These are phyloP conservation scores for Hsuehochloa calcarea DNA, from an alignment of 176 grass and related monocot species.

Conservation along the genomic window DNA sequence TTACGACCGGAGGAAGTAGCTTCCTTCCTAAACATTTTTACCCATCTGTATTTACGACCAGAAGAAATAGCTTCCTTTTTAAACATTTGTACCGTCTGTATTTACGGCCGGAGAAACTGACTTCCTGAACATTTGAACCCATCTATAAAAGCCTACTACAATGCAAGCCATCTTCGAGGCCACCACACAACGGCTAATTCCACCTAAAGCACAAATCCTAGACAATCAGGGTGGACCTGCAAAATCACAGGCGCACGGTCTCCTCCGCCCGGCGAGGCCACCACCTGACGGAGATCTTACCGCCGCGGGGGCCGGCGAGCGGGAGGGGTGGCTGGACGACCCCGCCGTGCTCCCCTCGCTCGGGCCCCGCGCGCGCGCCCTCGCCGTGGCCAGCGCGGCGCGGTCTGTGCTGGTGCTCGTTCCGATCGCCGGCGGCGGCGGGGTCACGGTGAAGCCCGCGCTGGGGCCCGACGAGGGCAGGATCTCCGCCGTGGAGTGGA, in stretches of 20 bases:
- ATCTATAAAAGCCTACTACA: too few relatives aligned
- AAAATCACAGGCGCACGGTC: background rate
- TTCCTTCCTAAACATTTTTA: too few relatives aligned
- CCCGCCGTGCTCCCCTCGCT: conserved; percentile 60
- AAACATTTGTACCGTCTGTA: too few relatives aligned
- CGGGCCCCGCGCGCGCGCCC: conserved; percentile 39
- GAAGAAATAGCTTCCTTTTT: too few relatives aligned
- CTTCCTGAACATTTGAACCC: too few relatives aligned
- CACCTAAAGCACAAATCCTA: too few relatives aligned
- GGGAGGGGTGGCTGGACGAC: conserved; percentile 86
- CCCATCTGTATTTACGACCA: too few relatives aligned
- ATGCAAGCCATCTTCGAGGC: too few relatives aligned
- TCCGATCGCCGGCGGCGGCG: conserved; percentile 27
- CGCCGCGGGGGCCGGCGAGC: conserved; percentile 57
- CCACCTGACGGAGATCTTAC: conserved; percentile 63
- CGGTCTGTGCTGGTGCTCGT: conserved; percentile 44
- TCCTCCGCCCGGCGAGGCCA: conserved; percentile 68
- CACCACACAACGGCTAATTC: too few relatives aligned
- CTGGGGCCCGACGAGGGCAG: conserved; percentile 56
- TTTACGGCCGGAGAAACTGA: too few relatives aligned
- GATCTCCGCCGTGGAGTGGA: conserved; percentile 69
- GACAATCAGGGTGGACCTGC: too few relatives aligned
- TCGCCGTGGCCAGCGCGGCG: conserved; percentile 56
- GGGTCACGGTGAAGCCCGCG: conserved; percentile 44
- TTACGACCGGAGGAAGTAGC: too few relatives aligned